Percentiles rank a stretch among this genome's conserved stretches.
These are phyloP conservation scores for Xylariaceae sp. DNA, from an alignment of 2,329 filamentous ascomycete genomes.

Conservation along the genomic window DNA sequence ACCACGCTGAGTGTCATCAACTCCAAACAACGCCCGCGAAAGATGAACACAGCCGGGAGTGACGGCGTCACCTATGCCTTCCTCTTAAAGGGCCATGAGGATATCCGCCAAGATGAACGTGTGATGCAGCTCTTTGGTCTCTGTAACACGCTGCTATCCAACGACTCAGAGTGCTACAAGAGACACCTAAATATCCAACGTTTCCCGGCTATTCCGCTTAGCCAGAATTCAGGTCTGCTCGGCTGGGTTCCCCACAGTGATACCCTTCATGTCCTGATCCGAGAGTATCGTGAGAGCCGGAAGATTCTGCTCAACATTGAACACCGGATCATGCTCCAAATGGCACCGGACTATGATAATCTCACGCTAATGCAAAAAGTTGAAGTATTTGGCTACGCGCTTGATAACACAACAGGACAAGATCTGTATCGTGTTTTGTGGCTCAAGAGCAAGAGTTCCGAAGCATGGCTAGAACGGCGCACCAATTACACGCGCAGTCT, in stretches of 20 bases:
- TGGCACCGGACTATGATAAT: conserved; percentile 98
- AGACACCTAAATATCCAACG: conserved; percentile 93
- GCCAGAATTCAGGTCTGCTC: conserved; percentile 89
- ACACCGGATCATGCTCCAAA: conserved; percentile 98
- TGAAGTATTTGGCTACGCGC: conserved; percentile 96
- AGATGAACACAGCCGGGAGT: conserved; percentile 81
- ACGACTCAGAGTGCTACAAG: conserved; percentile 95
- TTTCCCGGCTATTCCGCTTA: conserved; percentile 94
- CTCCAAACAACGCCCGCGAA: conserved; percentile 92
- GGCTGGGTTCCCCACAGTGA: conserved; percentile 98
- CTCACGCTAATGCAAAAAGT: conserved; percentile 99
- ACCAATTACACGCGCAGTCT: conserved; percentile 99
- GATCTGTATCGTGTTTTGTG: conserved; percentile 96
- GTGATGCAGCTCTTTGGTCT: conserved; percentile 99
- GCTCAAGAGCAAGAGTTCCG: conserved; percentile 97
- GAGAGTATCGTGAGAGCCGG: conserved; percentile 93
- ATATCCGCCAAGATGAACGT: conserved; percentile 97
- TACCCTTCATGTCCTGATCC: conserved; percentile 91
- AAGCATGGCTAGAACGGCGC: conserved; percentile 93
- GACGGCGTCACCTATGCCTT: conserved; percentile 87
- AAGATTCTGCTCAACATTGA: conserved; percentile 99
- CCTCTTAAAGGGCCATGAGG: conserved; percentile 95
- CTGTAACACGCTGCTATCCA: conserved; percentile 89
- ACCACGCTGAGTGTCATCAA: conserved; percentile 87
- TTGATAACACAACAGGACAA: conserved; percentile 98